Conservation (phyloP, 2,329 filamentous ascomycete species). For the Nothopassalora personata region DNA sequence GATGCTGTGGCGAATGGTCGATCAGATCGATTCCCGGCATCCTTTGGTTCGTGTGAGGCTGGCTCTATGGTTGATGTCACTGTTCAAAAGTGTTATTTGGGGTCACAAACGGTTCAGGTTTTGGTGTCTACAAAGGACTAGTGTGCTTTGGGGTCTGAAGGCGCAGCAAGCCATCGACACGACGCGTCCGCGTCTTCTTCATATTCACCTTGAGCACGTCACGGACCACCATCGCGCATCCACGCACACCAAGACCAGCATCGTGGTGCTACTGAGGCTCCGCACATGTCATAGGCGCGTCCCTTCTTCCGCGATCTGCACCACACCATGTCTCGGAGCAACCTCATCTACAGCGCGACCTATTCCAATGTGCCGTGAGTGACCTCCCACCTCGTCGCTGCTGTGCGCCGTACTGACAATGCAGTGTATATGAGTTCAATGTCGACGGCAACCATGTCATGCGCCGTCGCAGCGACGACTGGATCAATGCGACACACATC, state of each 20-base stretch:
- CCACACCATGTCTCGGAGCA: constrained; percentile 18
- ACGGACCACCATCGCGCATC: not conserved
- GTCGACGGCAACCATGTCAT: constrained; percentile 89
- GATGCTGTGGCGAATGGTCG: constrained; percentile 85
- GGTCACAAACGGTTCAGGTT: too few species aligned
- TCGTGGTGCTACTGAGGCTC: not conserved
- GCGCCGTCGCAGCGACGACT: constrained; percentile 86
- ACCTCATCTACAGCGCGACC: constrained; percentile 57
- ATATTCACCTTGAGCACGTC: not conserved
- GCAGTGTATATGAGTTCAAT: constrained; percentile 61
- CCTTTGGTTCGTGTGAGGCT: not conserved
- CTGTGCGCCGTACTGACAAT: not conserved
- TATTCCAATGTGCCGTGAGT: constrained; percentile 47
- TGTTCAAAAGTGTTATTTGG: not conserved
- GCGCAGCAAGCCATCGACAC: not conserved
- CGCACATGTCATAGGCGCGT: not conserved
- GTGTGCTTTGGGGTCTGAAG: not conserved
- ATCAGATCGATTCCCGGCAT: constrained; percentile 43
- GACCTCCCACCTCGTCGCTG: not conserved
- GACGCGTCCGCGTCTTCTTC: not conserved
- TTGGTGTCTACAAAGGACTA: too few species aligned
- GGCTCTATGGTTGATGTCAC: not conserved
- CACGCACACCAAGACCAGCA: not conserved
- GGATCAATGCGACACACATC: constrained; percentile 99
- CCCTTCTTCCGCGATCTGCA: not conserved